These are phyloP conservation scores for Penicillium macrosclerotiorum DNA, from an alignment of 495 filamentous ascomycete species.

Conservation along the genomic window DNA sequence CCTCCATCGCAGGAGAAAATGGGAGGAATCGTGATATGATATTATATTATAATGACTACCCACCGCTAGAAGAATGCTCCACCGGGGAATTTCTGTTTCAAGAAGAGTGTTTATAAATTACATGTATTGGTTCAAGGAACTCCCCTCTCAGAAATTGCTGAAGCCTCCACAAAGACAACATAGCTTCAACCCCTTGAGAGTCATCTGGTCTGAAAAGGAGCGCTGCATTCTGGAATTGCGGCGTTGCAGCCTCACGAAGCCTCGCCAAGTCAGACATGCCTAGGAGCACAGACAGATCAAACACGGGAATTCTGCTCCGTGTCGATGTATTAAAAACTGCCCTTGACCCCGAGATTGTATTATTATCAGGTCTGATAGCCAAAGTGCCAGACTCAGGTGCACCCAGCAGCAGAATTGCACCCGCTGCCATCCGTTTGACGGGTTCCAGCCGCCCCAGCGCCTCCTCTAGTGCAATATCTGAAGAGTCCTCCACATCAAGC, in stretches of 20 bases:
- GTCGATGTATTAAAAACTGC: constrained; percentile 29
- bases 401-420: constrained; percentile 31
- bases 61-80: too few species aligned
- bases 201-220: constrained; percentile 39
- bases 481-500: constrained; percentile 25
- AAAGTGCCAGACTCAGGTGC: background rate
- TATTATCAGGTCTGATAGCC: constrained; percentile 24
- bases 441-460: constrained; percentile 23
- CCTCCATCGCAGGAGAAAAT: too few species aligned
- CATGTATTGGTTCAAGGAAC: too few species aligned
- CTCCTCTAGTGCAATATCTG: constrained; percentile 25
- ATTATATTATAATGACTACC: too few species aligned
- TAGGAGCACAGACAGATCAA: constrained; percentile 42
- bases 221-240: constrained; percentile 24
- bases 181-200: constrained; percentile 41
- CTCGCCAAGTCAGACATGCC: constrained; percentile 28
- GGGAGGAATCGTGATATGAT: too few species aligned
- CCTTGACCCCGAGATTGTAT: constrained; percentile 26
- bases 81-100: background rate
- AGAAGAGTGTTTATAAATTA: background rate
- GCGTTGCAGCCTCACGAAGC: constrained; percentile 21
- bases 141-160: constrained; percentile 53
- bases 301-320: constrained; percentile 39
- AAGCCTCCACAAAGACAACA: constrained; percentile 65
- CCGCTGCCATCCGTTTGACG: constrained; percentile 28